Evolutionary conservation across 805 yeast genomes (phyloP).

Genomic region (Jamesozyma spencerorum): DNA sequence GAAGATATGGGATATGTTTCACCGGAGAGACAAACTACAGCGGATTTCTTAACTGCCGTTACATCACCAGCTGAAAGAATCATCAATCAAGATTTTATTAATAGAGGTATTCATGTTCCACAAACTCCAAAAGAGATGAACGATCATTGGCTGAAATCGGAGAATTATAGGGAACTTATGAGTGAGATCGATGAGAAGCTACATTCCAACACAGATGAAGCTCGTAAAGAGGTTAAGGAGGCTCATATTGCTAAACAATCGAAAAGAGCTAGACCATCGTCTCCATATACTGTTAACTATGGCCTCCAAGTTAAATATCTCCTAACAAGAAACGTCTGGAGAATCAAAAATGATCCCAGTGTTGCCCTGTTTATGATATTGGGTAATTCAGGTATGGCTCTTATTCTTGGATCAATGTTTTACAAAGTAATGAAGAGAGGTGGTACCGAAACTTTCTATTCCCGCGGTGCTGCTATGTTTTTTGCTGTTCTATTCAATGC

Average conservation of each 20-base stretch:
- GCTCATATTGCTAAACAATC: constrained; percentile 44
- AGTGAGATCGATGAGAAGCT: constrained; percentile 35
- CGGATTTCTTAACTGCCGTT: constrained; percentile 48
- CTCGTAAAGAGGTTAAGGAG: constrained; percentile 13
- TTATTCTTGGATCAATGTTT: constrained; percentile 39
- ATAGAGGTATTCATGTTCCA: constrained; percentile 43
- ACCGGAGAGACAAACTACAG: constrained; percentile 50
- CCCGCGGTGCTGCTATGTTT: constrained; percentile 53
- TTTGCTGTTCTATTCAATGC: constrained; percentile 55
- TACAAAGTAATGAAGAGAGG: constrained; percentile 14
- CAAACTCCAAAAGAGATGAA: constrained; percentile 44
- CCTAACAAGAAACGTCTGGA: constrained; percentile 36
- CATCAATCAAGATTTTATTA: constrained; percentile 33
- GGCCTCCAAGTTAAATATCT: constrained; percentile 41
- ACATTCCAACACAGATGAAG: constrained; percentile 3
- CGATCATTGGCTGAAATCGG: constrained; percentile 41
- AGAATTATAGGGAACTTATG: constrained; percentile 33
- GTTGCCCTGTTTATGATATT: constrained; percentile 33
- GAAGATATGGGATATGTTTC: constrained; percentile 47
- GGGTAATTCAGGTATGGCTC: constrained; percentile 41
- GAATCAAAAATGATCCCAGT: constrained; percentile 40
- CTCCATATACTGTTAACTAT: constrained; percentile 43
- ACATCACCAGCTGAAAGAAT: constrained; percentile 46
- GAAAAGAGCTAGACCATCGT: constrained; percentile 33
- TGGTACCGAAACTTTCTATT: constrained; percentile 38